These are phyloP conservation scores for Heliamphora exappendiculata DNA, from an alignment of 148 eudicot species.

Conservation along the genomic window DNA sequence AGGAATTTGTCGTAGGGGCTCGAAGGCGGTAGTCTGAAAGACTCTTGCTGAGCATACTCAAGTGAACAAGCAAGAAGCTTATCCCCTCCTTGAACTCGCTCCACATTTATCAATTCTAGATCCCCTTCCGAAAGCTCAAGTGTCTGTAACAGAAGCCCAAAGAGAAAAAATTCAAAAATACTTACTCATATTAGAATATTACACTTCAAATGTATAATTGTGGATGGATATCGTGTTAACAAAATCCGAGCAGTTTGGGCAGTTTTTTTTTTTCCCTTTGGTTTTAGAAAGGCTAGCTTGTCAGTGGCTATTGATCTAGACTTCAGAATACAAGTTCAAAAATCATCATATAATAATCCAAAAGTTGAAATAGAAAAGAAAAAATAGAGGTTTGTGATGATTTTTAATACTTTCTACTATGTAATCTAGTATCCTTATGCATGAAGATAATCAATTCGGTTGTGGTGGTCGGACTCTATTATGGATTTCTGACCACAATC, in stretches of 20 bases:
- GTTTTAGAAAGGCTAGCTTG: neutral
- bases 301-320: neutral
- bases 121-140: conserved; percentile 29
- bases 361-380: too few species aligned
- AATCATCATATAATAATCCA: too few species aligned
- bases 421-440: too few species aligned
- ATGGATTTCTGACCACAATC: too few species aligned
- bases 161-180: neutral
- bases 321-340: too few species aligned
- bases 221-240: neutral
- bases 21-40: conserved; percentile 78
- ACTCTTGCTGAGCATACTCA: conserved; percentile 44
- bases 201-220: neutral
- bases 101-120: conserved; percentile 22
- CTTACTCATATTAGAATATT: neutral
- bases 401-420: too few species aligned
- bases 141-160: conserved; percentile 19
- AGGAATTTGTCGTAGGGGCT: conserved; percentile 88
- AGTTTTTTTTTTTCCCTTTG: neutral
- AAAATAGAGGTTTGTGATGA: too few species aligned
- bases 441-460: too few species aligned
- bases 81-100: conserved; percentile 25
- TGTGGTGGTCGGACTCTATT: too few species aligned
- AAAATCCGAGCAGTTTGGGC: neutral
- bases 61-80: conserved; percentile 42